These are phyloP conservation scores for Clonostachys sp. DNA, from an alignment of 2,329 filamentous ascomycete species.

Conservation along the genomic window DNA sequence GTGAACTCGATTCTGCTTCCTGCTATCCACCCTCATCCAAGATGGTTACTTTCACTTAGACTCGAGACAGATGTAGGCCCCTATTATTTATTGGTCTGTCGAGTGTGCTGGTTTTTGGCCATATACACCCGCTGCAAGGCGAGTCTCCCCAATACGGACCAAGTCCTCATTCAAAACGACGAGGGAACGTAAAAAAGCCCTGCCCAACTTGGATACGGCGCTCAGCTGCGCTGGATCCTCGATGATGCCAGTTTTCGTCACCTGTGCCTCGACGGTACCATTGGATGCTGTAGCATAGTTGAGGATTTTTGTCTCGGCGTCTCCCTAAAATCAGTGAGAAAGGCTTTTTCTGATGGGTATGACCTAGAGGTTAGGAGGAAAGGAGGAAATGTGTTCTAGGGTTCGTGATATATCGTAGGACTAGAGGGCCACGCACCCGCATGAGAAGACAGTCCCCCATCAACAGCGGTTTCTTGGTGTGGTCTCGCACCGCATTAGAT, in stretches of 20 bases:
- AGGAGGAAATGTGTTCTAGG: too few species aligned
- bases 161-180: constrained; percentile 34
- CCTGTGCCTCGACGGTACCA: constrained; percentile 25
- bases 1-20: too few species aligned
- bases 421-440: constrained; percentile 24
- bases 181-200: constrained; percentile 1
- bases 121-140: too few species aligned
- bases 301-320: constrained; percentile 35
- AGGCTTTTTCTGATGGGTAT: too few species aligned
- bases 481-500: constrained; percentile 28
- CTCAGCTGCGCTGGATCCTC: too few species aligned
- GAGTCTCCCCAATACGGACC: background rate
- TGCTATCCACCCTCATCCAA: too few species aligned
- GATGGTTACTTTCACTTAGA: too few species aligned
- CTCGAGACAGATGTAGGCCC: too few species aligned
- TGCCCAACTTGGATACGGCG: background rate
- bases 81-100: too few species aligned
- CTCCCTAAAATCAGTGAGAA: constrained; percentile 35
- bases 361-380: too few species aligned
- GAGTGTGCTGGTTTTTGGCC: too few species aligned
- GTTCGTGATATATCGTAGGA: constrained; percentile 24
- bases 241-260: constrained; percentile 39
- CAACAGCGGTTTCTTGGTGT: constrained; percentile 21
- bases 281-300: constrained; percentile 17
- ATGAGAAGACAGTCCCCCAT: constrained; percentile 34